Base-by-base conservation (phyloP, 306 rosid species). In the Macrotyloma uniflorum region DNA sequence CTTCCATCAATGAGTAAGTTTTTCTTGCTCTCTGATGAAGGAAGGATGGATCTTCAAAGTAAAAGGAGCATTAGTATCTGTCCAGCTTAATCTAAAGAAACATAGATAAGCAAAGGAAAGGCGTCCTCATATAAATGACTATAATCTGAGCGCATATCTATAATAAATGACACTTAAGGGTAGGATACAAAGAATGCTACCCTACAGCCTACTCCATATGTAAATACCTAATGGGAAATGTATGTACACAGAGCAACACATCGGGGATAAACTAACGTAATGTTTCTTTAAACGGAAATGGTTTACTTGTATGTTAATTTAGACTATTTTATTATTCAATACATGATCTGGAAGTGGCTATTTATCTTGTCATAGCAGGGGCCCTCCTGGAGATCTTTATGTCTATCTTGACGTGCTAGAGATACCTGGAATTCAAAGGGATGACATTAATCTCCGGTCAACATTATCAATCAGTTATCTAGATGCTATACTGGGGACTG, bases 321-420 rank as follows among this genome's bases (percentile, higher is more conserved):
- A 64, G 46, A 66, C 24, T 51, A 16, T 57, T 66, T 78, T 45
- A 11, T 66, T 47, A 26, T 63, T 67, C 16, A 32, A 80, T 77
- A 15, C 75, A 77, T 76, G 78, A 70, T 78, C 81, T 70, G 43
- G 77, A 72, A 79, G 47, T 19, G 36, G 55, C 76, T 63, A 2
- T 70, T 87, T 45, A 79, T 82, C 66, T 89, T 55, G 67, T 86
- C 77, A 53, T 78, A 65, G 67, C 90, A 95, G 98, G 84, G 99
- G 98, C 68, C 97, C 96, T 87, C 87, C 97, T 1, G 99, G 99
- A 61, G 99, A 93, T 83, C 96, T 95, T 57, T 95, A 83, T 70
- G 99, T 95, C 16, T 93, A 93, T 85, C 97, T 93, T 82, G 94
- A 91, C 68, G 96, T 95, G 42, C 80, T 75, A 83, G 97, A 89